Conservation (phyloP, 805 yeast species). For the Nakazawaea anatomiae region DNA sequence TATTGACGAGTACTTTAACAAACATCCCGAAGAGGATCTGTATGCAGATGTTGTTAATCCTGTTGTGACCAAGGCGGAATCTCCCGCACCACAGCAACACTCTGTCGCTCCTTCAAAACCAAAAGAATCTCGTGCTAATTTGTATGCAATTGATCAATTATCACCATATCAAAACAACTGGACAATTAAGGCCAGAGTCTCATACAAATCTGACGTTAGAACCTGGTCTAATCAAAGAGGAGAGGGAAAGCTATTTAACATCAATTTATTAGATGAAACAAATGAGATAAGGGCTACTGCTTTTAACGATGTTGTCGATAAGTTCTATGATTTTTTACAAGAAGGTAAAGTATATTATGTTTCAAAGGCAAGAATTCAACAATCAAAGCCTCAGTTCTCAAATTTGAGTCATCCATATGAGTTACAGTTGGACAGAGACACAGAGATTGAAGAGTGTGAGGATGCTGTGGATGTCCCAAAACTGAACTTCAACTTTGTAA, state of each 20-base stretch:
- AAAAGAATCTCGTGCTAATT: constrained; percentile 27
- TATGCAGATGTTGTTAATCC: constrained; percentile 1
- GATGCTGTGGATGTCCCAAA: constrained; percentile 66
- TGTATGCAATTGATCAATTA: constrained; percentile 76
- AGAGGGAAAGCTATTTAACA: constrained; percentile 84
- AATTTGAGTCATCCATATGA: constrained; percentile 86
- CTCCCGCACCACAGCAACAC: constrained; percentile 15
- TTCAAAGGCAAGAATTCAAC: constrained; percentile 72
- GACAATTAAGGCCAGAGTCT: constrained; percentile 91
- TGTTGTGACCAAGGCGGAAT: constrained; percentile 7
- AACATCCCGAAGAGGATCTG: constrained; percentile 50
- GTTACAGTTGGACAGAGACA: constrained; percentile 72
- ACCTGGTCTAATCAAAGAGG: constrained; percentile 86
- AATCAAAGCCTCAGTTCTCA: constrained; percentile 82
- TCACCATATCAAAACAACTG: constrained; percentile 89
- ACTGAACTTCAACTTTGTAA: constrained; percentile 68
- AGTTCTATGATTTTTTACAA: constrained; percentile 65
- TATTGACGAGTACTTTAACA: constrained; percentile 52
- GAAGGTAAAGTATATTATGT: constrained; percentile 89
- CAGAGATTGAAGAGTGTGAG: constrained; percentile 63
- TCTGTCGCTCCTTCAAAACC: constrained; percentile 17
- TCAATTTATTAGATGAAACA: constrained; percentile 86
- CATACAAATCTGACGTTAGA: constrained; percentile 80
- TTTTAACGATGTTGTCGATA: constrained; percentile 81
- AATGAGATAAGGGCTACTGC: constrained; percentile 96